Percentiles rank a stretch among this genome's conserved stretches.
These are phyloP conservation scores for Excoecaria cochinchinensis DNA, from an alignment of 345 rosid species.

Conservation along the genomic window DNA sequence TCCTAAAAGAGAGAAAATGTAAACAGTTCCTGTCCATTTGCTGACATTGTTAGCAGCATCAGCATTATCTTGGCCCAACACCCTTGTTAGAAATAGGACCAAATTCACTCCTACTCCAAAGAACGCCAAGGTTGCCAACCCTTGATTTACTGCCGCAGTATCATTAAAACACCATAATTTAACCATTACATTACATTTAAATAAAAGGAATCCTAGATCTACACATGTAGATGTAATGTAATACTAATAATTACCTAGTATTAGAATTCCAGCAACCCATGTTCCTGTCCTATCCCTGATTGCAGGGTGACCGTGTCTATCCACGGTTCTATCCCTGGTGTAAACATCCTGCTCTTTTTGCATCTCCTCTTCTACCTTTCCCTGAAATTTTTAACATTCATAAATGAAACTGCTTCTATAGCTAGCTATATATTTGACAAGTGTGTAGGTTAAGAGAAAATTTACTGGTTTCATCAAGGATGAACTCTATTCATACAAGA, in stretches of 20 bases:
- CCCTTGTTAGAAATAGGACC: slow-evolving; percentile 29
- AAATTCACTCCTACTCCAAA: slow-evolving; percentile 35
- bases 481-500: no score
- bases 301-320: slow-evolving; percentile 29
- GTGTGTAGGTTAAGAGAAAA: no score
- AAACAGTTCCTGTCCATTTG: slow-evolving; percentile 37
- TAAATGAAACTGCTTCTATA: neutral
- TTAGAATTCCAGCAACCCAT: slow-evolving; percentile 26
- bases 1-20: slow-evolving; percentile 27
- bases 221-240: no score
- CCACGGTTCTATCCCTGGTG: slow-evolving; percentile 30
- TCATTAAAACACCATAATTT: neutral
- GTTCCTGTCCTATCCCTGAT: slow-evolving; percentile 18
- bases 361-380: neutral
- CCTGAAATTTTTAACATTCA: neutral
- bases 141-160: slow-evolving; percentile 26
- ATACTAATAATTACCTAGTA: slow-evolving; percentile 11
- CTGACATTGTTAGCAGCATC: slow-evolving; percentile 31
- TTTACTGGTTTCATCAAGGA: no score
- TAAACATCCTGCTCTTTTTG: slow-evolving; percentile 6
- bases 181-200: no score
- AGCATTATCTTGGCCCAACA: slow-evolving; percentile 27
- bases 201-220: neutral
- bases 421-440: no score
- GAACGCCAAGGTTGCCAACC: slow-evolving; percentile 31